Evolutionary conservation across 441 rosid genomes (phyloP).

Genomic region (Hura crepitans): DNA sequence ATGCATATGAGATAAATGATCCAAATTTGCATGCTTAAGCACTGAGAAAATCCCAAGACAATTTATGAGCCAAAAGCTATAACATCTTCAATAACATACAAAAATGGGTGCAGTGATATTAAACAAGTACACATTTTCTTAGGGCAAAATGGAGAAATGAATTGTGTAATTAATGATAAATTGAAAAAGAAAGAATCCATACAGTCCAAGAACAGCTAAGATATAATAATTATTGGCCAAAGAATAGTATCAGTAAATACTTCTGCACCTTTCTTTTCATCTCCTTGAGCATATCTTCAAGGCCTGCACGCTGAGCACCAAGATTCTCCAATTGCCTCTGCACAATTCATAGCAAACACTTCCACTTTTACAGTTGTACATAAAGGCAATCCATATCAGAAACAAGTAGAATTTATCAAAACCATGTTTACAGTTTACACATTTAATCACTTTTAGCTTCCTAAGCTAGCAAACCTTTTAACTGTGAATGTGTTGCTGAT

Average conservation of each 20-base stretch:
- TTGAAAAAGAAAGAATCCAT: neutral
- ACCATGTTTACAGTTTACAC: neutral
- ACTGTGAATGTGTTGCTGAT: neutral
- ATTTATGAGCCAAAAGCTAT: neutral
- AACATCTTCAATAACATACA: neutral
- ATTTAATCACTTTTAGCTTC: constrained; percentile 1
- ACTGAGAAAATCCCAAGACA: neutral
- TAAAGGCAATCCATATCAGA: constrained; percentile 3
- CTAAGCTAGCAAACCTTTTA: neutral
- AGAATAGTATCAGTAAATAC: constrained; percentile 5
- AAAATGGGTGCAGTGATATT: neutral
- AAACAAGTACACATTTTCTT: neutral
- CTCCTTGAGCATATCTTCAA: constrained; percentile 96
- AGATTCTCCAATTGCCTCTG: constrained; percentile 97
- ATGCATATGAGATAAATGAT: neutral
- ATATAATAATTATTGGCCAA: constrained; percentile 3
- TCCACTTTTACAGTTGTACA: constrained; percentile 14
- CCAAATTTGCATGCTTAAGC: neutral
- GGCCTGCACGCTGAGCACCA: constrained; percentile 95
- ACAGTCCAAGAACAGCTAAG: neutral
- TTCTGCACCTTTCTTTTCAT: constrained; percentile 86
- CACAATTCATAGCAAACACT: constrained; percentile 22
- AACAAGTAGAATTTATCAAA: constrained; percentile 4
- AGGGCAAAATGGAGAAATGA: neutral
- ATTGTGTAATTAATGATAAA: neutral